Conservation (phyloP, 305 asterid species). For the Fraxinus angustifolia region DNA sequence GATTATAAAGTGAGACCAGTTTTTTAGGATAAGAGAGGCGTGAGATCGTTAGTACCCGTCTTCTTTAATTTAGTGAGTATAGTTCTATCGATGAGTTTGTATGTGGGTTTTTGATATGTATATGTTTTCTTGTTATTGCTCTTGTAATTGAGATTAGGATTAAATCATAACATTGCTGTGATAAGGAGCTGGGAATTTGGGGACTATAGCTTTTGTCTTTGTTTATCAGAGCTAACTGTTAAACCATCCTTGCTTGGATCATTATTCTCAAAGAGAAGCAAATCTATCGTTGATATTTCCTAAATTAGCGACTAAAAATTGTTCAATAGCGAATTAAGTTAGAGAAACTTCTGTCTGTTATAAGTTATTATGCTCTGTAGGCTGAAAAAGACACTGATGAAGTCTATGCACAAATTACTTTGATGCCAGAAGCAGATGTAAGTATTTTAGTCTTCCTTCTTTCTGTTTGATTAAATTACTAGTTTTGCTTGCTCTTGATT, state of each 20-base stretch:
- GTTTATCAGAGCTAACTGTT: not conserved
- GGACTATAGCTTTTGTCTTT: not conserved
- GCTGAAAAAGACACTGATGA: slow-evolving; percentile 77
- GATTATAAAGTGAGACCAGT: not conserved
- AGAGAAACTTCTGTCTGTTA: slow-evolving; percentile 3
- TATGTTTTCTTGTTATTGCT: not conserved
- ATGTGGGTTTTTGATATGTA: not conserved
- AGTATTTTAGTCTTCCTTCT: slow-evolving; percentile 20
- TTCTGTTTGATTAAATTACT: not conserved
- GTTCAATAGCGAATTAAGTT: slow-evolving; percentile 10
- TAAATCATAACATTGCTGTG: not conserved
- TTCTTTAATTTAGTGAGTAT: not conserved
- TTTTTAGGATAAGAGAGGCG: not conserved
- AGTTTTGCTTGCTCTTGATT: not conserved
- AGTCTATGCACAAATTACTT: slow-evolving; percentile 62
- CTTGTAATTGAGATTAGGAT: not conserved
- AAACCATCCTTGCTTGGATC: not conserved
- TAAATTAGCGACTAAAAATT: not conserved
- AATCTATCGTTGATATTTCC: not conserved
- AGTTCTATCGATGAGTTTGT: not conserved
- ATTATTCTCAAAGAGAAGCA: not conserved
- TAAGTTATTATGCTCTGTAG: slow-evolving; percentile 29
- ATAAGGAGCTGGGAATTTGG: slow-evolving; percentile 7
- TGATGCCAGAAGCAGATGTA: slow-evolving; percentile 60
- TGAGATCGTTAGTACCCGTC: not conserved